Conservation (phyloP, 345 rosid genomes). For the Psidium guajava region DNA sequence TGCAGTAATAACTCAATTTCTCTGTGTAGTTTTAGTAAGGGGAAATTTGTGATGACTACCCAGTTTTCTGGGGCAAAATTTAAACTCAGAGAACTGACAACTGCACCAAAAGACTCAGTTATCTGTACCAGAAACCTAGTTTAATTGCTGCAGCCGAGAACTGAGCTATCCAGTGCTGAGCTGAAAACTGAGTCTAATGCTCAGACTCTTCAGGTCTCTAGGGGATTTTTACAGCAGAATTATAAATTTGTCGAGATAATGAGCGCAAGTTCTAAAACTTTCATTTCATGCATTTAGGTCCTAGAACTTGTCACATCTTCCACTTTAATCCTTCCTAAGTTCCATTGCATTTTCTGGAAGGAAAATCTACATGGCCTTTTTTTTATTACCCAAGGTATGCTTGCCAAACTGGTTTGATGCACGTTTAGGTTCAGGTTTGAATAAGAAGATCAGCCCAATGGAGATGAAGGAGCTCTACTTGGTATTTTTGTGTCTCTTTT, state of each 20-base stretch:
- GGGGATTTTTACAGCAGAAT: not conserved
- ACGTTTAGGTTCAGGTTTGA: not conserved
- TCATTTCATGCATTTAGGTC: not conserved
- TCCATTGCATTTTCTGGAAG: not conserved
- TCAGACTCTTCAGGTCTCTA: too few species aligned
- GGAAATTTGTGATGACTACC: not conserved
- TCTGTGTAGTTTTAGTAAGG: not conserved
- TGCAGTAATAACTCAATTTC: not conserved
- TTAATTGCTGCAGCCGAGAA: too few species aligned
- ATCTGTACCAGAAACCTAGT: too few species aligned
- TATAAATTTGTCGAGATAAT: not conserved
- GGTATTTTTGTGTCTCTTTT: not conserved
- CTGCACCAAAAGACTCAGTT: too few species aligned
- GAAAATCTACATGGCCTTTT: not conserved
- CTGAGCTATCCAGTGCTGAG: too few species aligned
- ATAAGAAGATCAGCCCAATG: not conserved
- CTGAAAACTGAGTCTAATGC: too few species aligned
- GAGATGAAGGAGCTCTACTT: not conserved
- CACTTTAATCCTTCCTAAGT: not conserved
- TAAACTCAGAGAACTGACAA: too few species aligned
- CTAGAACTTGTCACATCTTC: not conserved
- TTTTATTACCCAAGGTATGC: not conserved
- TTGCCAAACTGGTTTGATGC: not conserved
- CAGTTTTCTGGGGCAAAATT: not conserved
- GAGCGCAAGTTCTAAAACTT: not conserved